Evolutionary conservation across 177 flowering plant species (phyloP), one percentile per base, ranked within the genome.

Genomic region (Vitis hybrid): DNA sequence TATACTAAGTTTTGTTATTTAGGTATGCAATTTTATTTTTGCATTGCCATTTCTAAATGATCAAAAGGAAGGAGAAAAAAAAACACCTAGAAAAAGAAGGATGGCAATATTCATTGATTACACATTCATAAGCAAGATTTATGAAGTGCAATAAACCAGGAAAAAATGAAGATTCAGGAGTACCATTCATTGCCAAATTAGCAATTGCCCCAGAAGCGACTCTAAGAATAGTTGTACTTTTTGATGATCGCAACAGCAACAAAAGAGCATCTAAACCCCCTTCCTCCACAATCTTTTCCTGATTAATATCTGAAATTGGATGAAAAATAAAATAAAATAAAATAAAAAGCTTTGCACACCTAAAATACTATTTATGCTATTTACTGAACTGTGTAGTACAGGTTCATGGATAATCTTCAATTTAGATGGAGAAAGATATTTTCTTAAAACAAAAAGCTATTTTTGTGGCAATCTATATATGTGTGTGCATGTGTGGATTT

Each of bases 191-290:
- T 71, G 98, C 98, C 79, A 94, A 79, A 80, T 94, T 94, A 65
- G 98, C 98, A 68, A 94, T 82, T 54, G 98, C 98, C 54, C 98
- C 98, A 52, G 98, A 92, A 75, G 98, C 92, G 77, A 92, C 97
- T 79, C 97, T 85, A 62, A 82, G 92, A 59, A 91, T 83, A 24
- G 97, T 90, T 69, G 82, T 59, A 82, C 86, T 86, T 53, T 83
- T 76, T 38, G 98, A 87, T 71, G 95, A 82, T 62, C 70, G 85
- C 66, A 92, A 68, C 63, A 94, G 82, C 83, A 71, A 80, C 56
- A 94, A 91, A 82, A 94, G 82, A 53, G 95, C 88, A 82, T 90
- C 94, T 71, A 94, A 70, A 56, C 98, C 98, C 10, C 97, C 97
- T 72, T 87, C 98, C 71, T 87, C 89, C 62, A 90, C 97, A 76